These are phyloP conservation scores for Prunus davidiana DNA, from an alignment of 306 rosid species.

Conservation along the genomic window DNA sequence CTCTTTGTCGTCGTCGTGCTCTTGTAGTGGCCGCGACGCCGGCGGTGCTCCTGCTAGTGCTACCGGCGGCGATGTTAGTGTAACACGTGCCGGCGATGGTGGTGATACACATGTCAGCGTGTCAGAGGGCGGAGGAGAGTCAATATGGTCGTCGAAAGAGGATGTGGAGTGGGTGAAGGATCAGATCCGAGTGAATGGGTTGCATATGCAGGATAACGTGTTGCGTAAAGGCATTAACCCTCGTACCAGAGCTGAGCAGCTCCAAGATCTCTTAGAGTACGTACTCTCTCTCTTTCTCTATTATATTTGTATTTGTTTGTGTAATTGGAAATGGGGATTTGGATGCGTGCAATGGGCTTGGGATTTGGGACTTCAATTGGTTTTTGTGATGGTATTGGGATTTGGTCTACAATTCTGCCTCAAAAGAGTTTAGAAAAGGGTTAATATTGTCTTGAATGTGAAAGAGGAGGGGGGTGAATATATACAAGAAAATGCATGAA, in stretches of 20 bases:
- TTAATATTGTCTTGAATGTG: no score
- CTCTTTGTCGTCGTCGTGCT: constrained; percentile 74
- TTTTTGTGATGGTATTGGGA: neutral
- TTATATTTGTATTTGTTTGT: neutral
- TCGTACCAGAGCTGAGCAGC: constrained; percentile 78
- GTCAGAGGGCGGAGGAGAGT: constrained; percentile 13
- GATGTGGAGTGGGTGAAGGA: constrained; percentile 83
- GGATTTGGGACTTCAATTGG: neutral
- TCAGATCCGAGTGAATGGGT: constrained; percentile 74
- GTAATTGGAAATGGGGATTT: neutral
- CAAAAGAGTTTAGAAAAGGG: no score
- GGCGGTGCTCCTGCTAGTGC: neutral
- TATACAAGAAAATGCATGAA: neutral
- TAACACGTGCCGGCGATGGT: neutral
- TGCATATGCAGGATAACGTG: constrained; percentile 83
- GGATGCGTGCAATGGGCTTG: neutral
- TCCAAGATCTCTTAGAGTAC: constrained; percentile 71
- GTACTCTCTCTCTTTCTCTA: constrained; percentile 14
- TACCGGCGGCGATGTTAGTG: constrained; percentile 1
- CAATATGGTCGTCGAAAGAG: constrained; percentile 44
- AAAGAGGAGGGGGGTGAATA: no score
- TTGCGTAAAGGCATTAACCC: constrained; percentile 93
- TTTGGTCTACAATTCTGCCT: neutral
- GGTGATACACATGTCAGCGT: constrained; percentile 1
- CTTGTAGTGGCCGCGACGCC: constrained; percentile 32